Evolutionary conservation across 2,329 filamentous ascomycete species (phyloP), one percentile per base, ranked within the genome.

Genomic region (Cladosporium sp.): DNA sequence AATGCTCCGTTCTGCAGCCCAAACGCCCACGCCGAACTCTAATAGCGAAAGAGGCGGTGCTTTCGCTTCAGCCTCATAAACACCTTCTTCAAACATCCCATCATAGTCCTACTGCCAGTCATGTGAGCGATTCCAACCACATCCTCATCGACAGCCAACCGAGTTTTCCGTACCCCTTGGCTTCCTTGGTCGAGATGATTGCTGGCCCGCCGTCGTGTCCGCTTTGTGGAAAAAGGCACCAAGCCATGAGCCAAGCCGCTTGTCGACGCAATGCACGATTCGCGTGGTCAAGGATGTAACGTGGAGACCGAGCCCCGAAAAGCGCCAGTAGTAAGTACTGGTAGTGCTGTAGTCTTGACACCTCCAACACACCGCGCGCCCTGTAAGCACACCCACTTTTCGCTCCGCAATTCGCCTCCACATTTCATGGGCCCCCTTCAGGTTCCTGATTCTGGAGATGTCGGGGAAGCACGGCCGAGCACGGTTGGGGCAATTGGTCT

Each of bases 241-340:
- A 55, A 47, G 52, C 25, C 40, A 15, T 36, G 17, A 55, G 52
- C 52, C 52, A 55, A 55, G 52, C 28, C 52, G 52, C 52, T 55
- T 55, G 52, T 36, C 52, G 36, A 53, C 50, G 17, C 50, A 28
- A 52, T 40, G 35, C 35, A 39, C 49, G 37, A 34, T 53, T 53
- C 50, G 36, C 37, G 50, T 22, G 34, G 34, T 12, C 47, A 6
- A 34, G 51, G 52, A 55, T 55, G 52, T 55, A 55, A 55, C 52
- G 52, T 55, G 52, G 52, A 47, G 39, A 19, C 34, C 9, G 13
- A n/a, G n/a, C 12, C 20, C 19, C 15, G 10, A 25, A n/a, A n/a
- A n/a, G n/a, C n/a, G n/a, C n/a, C n/a, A n/a, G n/a, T n/a, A n/a
- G n/a, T n/a, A n/a, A n/a, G n/a, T n/a, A n/a, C n/a, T n/a, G n/a